Base-by-base conservation (phyloP, 441 rosid species). In the Bruguiera hainesii region DNA sequence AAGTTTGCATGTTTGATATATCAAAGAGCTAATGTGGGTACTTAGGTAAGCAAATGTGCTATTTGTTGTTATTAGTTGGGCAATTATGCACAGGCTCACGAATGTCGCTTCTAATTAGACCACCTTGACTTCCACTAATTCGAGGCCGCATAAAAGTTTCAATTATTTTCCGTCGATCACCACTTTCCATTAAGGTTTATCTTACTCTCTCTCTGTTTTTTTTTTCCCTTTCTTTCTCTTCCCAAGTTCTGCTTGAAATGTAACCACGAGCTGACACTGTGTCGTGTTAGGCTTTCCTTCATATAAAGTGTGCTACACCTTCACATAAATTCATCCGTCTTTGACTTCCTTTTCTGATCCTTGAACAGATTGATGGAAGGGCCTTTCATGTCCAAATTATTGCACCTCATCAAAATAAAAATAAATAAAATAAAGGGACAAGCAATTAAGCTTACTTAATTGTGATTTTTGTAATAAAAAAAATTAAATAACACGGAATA, bases 101-200 rank as follows among this genome's bases (percentile, higher is more conserved):
- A 73, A 78, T 76, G 71, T 74, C 64, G 66, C 56, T 30, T 75
- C 71, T 71, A 69, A 85, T 79, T 85, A 81, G 90, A 86, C 88
- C 87, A 86, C 69, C 81, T 77, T 64, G 73, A 65, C 64, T 73
- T 82, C 89, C 90, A 82, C 87, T 85, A 71, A 64, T 71, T 65
- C 71, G 33, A 76, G 67, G 75, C 68, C 64, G 66, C 61, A 53
- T 59, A 62, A 8, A 61, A 71, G 68, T 51, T 64, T 39, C 65
- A 35, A 37, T 64, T 70, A 65, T 73, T 62, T 65, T 50, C 68
- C n/a, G 11, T 37, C 46, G 10, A 64, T 61, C 48, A 61, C 76
- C 78, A 59, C 71, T 76, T 64, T 23, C 51, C 50, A 71, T 73
- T 64, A 52, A 64, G 25, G 48, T 42, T 11, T 13, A 13, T 42